Evolutionary conservation across 2,329 filamentous ascomycete genomes (phyloP).

Genomic region (Gaeumannomyces sp.): DNA sequence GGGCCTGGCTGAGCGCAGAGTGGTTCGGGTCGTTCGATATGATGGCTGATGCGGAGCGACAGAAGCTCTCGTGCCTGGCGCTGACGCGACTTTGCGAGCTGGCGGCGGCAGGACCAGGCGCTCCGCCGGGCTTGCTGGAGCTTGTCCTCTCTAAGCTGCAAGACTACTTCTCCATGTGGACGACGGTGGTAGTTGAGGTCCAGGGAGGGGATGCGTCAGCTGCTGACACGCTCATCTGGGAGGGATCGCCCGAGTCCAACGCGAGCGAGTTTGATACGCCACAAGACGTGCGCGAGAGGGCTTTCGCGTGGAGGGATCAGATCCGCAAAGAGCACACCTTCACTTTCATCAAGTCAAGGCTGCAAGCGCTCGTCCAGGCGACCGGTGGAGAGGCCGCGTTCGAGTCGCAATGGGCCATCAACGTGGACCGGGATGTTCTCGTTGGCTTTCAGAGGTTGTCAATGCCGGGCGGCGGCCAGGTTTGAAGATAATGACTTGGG

Average conservation of each 20-base stretch:
- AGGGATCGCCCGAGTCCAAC: slow-evolving; percentile 25
- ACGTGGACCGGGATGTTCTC: slow-evolving; percentile 69
- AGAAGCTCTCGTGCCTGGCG: slow-evolving; percentile 68
- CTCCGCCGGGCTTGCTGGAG: slow-evolving; percentile 34
- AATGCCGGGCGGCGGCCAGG: too few species aligned
- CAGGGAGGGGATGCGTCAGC: slow-evolving; percentile 51
- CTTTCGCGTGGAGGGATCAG: slow-evolving; percentile 53
- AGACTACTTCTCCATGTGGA: slow-evolving; percentile 72
- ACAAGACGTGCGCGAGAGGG: slow-evolving; percentile 46
- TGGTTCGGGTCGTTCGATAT: slow-evolving; percentile 66
- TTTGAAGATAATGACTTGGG: background rate
- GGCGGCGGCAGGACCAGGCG: slow-evolving; percentile 27
- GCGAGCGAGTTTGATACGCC: slow-evolving; percentile 49
- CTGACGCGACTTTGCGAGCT: slow-evolving; percentile 67
- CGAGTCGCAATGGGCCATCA: slow-evolving; percentile 61
- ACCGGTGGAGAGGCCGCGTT: slow-evolving; percentile 62
- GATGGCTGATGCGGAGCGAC: slow-evolving; percentile 57
- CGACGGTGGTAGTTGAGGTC: slow-evolving; percentile 59
- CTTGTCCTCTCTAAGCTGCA: slow-evolving; percentile 59
- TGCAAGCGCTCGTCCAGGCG: slow-evolving; percentile 52
- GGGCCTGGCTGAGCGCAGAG: slow-evolving; percentile 53
- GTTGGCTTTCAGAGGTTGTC: slow-evolving; percentile 49
- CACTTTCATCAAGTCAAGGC: slow-evolving; percentile 55
- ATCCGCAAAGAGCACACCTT: slow-evolving; percentile 61
- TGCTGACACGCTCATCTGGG: slow-evolving; percentile 46